Conservation (phyloP, 345 rosid genomes). For the Pugionium cornutum region DNA sequence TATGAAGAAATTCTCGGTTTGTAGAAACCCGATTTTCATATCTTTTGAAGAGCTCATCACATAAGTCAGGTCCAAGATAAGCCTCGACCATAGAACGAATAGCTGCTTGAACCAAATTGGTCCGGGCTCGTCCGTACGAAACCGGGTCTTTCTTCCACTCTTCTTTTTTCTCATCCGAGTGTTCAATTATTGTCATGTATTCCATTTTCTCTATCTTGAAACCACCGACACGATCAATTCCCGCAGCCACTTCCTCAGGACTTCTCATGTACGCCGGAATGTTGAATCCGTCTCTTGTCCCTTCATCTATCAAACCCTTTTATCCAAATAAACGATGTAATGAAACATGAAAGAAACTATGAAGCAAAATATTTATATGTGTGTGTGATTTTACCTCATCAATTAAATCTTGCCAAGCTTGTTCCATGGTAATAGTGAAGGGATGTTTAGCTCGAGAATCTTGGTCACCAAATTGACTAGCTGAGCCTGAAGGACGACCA, state of each 20-base stretch:
- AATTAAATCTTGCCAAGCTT: conserved; percentile 62
- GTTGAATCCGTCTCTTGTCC: conserved; percentile 58
- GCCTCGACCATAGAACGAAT: conserved; percentile 54
- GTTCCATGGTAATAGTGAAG: conserved; percentile 59
- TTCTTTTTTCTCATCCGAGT: conserved; percentile 49
- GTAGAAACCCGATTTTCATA: conserved; percentile 48
- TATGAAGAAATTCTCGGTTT: conserved; percentile 45
- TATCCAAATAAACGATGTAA: conserved; percentile 21
- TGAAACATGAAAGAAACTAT: conserved; percentile 22
- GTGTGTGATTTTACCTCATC: conserved; percentile 47
- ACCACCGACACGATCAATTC: conserved; percentile 48
- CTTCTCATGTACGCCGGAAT: conserved; percentile 68
- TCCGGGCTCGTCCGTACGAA: conserved; percentile 55
- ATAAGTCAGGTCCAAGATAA: conserved; percentile 51
- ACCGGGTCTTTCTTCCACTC: conserved; percentile 56
- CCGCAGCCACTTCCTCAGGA: conserved; percentile 56
- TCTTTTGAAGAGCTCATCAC: conserved; percentile 48
- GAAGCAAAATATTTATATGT: neutral
- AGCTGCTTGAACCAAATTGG: conserved; percentile 57
- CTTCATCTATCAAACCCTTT: conserved; percentile 57
- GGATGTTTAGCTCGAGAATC: conserved; percentile 60
- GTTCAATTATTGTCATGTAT: conserved; percentile 48
- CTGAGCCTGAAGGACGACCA: conserved; percentile 49
- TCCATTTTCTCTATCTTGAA: conserved; percentile 55
- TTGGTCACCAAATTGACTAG: conserved; percentile 52